These are phyloP conservation scores for Aspergillus quadricinctus DNA, from an alignment of 2,329 filamentous ascomycete genomes.

Conservation along the genomic window DNA sequence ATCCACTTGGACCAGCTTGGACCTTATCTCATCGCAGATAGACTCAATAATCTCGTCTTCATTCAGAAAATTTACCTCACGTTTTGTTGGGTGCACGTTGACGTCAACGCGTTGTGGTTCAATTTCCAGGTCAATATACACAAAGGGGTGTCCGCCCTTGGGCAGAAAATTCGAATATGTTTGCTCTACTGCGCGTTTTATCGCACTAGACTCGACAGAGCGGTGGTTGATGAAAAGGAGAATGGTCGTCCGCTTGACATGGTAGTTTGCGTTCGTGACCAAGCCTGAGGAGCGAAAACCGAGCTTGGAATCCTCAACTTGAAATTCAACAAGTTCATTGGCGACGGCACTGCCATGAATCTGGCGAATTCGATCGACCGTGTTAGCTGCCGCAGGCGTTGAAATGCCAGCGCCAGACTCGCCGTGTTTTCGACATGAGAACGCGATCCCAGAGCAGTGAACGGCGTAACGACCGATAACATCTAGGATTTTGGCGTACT, in stretches of 20 bases:
- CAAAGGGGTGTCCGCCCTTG: constrained; percentile 89
- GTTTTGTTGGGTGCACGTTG: constrained; percentile 95
- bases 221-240: constrained; percentile 96
- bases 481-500: constrained; percentile 97
- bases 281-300: constrained; percentile 79
- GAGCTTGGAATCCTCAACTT: constrained; percentile 68
- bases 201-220: constrained; percentile 79
- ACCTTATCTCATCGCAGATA: constrained; percentile 75
- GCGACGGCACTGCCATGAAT: constrained; percentile 81
- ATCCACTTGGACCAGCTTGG: constrained; percentile 78
- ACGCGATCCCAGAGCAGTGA: constrained; percentile 85
- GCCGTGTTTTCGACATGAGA: constrained; percentile 94
- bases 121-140: constrained; percentile 88
- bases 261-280: constrained; percentile 91
- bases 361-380: constrained; percentile 80
- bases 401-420: constrained; percentile 80
- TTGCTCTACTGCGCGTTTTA: constrained; percentile 88
- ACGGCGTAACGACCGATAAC: constrained; percentile 90
- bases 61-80: constrained; percentile 94
- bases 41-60: constrained; percentile 92
- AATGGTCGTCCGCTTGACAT: constrained; percentile 80
- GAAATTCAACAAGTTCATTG: constrained; percentile 79
- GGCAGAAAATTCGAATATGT: constrained; percentile 83
- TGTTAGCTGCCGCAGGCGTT: constrained; percentile 67
- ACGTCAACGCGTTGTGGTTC: constrained; percentile 91